Evolutionary conservation across 108 stramenopile species (phyloP).

Genomic region (Cyclotella cryptica): DNA sequence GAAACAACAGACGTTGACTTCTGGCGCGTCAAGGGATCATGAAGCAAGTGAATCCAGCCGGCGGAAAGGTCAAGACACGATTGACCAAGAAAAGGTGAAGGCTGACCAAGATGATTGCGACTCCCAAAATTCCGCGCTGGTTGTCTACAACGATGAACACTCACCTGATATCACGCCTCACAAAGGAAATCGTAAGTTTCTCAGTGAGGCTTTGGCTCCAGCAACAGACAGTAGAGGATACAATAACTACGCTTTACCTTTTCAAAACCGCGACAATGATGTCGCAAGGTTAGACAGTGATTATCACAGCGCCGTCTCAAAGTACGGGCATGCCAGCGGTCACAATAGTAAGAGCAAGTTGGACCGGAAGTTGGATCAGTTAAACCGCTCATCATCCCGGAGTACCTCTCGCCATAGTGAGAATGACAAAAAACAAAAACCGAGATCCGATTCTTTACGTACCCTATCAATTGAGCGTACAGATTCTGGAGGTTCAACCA

Average conservation of each 20-base stretch:
- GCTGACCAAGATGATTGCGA: background rate
- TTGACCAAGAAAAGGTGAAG: background rate
- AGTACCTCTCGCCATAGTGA: background rate
- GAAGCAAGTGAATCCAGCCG: background rate
- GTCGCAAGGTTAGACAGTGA: background rate
- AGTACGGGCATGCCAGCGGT: background rate
- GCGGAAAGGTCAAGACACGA: background rate
- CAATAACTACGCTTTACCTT: constrained; percentile 1
- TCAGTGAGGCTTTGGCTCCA: background rate
- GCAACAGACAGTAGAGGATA: background rate
- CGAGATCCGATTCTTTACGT: background rate
- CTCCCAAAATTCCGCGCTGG: constrained; percentile 3
- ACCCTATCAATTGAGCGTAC: background rate
- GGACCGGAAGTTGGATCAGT: background rate
- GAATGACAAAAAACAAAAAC: background rate
- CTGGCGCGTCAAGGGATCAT: background rate
- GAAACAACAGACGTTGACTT: background rate
- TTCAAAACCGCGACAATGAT: background rate
- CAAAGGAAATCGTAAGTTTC: background rate
- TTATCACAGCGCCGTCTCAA: constrained; percentile 18
- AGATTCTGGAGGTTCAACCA: background rate
- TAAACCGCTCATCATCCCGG: constrained; percentile 8
- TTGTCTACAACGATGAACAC: background rate
- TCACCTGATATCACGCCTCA: background rate
- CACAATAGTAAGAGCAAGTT: background rate